These are phyloP conservation scores for Leersia perrieri DNA, from an alignment of 176 grass and related monocot species.

Conservation along the genomic window DNA sequence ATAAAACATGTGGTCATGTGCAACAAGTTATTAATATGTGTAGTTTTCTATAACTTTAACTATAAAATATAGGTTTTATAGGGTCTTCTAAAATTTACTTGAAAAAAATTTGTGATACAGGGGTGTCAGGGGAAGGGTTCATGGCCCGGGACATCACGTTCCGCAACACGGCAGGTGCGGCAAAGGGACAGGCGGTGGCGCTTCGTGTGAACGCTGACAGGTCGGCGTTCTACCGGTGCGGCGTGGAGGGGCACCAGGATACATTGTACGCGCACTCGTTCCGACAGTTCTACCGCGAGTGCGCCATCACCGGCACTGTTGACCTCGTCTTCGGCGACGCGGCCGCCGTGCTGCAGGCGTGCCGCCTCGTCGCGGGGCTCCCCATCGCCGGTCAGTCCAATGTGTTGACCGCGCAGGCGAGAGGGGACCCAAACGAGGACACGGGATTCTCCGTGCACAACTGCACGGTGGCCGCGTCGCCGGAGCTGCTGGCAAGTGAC, in stretches of 20 bases:
- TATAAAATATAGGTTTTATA: too few relatives aligned
- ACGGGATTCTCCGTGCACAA: slow-evolving; percentile 67
- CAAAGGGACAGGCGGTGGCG: slow-evolving; percentile 70
- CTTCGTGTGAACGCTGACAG: slow-evolving; percentile 67
- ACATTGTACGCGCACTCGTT: slow-evolving; percentile 82
- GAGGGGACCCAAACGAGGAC: slow-evolving; percentile 58
- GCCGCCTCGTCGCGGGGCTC: slow-evolving; percentile 43
- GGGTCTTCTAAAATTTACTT: too few relatives aligned
- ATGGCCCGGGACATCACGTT: slow-evolving; percentile 68
- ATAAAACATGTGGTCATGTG: too few relatives aligned
- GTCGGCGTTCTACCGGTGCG: slow-evolving; percentile 59
- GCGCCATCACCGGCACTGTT: slow-evolving; percentile 67
- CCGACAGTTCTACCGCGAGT: slow-evolving; percentile 88
- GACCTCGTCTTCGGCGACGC: slow-evolving; percentile 87
- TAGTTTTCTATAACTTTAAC: too few relatives aligned
- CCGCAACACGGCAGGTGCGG: slow-evolving; percentile 75
- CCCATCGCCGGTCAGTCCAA: slow-evolving; percentile 54
- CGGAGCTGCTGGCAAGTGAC: not conserved
- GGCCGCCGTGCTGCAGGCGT: slow-evolving; percentile 74
- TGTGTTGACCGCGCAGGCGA: slow-evolving; percentile 61
- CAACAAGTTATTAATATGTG: too few relatives aligned
- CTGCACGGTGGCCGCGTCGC: slow-evolving; percentile 51
- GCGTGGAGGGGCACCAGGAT: slow-evolving; percentile 68
- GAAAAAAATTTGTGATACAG: too few relatives aligned
- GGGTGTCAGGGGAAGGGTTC: slow-evolving; percentile 67